Base-by-base conservation (phyloP, 345 rosid species). In the Euclidium syriacum region DNA sequence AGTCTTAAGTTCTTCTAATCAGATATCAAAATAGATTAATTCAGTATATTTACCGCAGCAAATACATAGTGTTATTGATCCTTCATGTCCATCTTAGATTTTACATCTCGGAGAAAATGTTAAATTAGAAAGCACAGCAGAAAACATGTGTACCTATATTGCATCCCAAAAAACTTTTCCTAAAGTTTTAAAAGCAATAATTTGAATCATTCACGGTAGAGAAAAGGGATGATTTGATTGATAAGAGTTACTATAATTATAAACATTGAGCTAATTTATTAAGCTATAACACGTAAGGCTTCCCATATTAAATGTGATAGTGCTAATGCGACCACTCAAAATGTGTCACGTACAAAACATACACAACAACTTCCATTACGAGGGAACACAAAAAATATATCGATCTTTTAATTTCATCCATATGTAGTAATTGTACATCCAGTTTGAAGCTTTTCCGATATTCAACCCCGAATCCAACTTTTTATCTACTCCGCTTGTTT, bases 251-350 rank as follows among this genome's bases (percentile, higher is more conserved):
- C 25, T 52, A 17, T 43, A 36, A 35, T 52, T 61, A 43, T 61
- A 52, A 24, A 7, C 5, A 44, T 27, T 36, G 68, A 62, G 50
- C 15, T 34, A 34, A 46, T 52, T 35, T 54, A 71, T 38, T 27
- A 54, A 30, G 33, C 30, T 39, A 35, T 56, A 48, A 71, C 70
- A 63, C 75, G 75, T 63, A 63, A 56, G 58, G 52, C 58, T 56
- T 16, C 38, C 17, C 38, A 17, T 71, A 63, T 63, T 71, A 63
- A 71, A 63, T 63, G 65, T 63, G 70, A 71, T 54, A 62, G 70
- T 63, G 65, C 64, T 54, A 30, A 41, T 35, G 40, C 39, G 42
- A 48, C 70, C 58, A 55, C 69, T 23, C 46, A 63, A 7, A 63
- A 40, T 55, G 24, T 55, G 74, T 71, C 59, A 71, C 70, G 70